phyloP scores from a whole-genome alignment of 441 rosid species.

The Aleurites moluccanus region DNA sequence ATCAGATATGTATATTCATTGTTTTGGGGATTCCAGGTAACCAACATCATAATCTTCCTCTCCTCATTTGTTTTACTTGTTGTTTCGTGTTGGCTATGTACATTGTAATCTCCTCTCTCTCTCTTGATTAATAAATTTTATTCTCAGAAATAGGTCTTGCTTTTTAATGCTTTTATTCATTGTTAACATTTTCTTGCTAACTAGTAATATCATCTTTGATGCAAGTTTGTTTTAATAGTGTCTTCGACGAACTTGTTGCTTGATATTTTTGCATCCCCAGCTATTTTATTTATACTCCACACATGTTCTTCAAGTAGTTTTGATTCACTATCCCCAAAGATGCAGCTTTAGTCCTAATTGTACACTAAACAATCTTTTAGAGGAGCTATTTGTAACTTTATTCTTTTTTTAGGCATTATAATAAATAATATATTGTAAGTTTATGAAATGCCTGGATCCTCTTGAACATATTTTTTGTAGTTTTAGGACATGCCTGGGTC shows the following conservation, averaged over 20 bases:
- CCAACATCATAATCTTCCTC: not conserved
- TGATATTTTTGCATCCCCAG: no score
- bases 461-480: no score
- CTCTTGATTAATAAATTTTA: not conserved
- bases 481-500: no score
- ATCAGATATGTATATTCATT: slow-evolving; percentile 73
- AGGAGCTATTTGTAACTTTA: not conserved
- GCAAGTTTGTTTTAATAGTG: not conserved
- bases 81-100: not conserved
- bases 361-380: not conserved
- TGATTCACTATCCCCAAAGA: not conserved
- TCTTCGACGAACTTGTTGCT: not conserved
- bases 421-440: no score
- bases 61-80: not conserved
- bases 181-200: not conserved
- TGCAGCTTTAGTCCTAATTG: not conserved
- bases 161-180: not conserved
- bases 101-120: no score
- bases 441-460: no score
- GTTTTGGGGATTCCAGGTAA: slow-evolving; percentile 98
- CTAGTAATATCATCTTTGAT: not conserved
- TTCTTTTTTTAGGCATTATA: no score
- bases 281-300: no score
- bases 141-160: not conserved
- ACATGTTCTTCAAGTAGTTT: not conserved